These are phyloP conservation scores for Rhypophila decipiens DNA, from an alignment of 495 filamentous ascomycete species.

Conservation along the genomic window DNA sequence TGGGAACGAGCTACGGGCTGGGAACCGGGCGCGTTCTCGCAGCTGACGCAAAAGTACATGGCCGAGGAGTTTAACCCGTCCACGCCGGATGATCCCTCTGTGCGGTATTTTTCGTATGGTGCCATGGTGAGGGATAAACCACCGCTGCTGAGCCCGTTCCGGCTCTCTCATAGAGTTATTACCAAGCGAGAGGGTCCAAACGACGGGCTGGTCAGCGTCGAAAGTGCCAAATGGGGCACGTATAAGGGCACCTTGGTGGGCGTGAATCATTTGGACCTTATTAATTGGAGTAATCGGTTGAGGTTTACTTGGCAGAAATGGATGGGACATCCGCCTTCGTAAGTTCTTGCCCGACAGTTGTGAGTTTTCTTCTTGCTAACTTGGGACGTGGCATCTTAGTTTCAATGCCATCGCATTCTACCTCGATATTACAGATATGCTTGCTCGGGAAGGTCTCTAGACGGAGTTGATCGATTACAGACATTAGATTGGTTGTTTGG, in stretches of 20 bases:
- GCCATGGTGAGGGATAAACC: constrained; percentile 55
- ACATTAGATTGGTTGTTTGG: too few relatives aligned
- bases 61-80: constrained; percentile 70
- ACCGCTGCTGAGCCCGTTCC: constrained; percentile 66
- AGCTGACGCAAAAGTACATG: constrained; percentile 83
- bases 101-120: constrained; percentile 91
- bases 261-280: constrained; percentile 86
- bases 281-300: constrained; percentile 90
- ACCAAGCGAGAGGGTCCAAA: constrained; percentile 70
- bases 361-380: neutral
- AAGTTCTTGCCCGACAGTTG: constrained; percentile 19
- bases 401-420: constrained; percentile 98
- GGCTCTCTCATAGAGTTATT: constrained; percentile 65
- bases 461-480: too few relatives aligned
- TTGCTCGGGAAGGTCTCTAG: constrained; percentile 64
- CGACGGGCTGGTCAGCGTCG: constrained; percentile 87
- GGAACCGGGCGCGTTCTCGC: constrained; percentile 75
- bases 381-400: constrained; percentile 47
- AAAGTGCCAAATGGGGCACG: constrained; percentile 79
- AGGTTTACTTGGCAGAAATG: constrained; percentile 63
- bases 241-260: constrained; percentile 88
- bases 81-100: constrained; percentile 64
- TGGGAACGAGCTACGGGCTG: constrained; percentile 57
- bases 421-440: constrained; percentile 81
- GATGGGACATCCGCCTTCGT: constrained; percentile 66